Evolutionary conservation across 1,139 yeast genomes (phyloP).

Genomic region (Blastobotrys illinoisensis): DNA sequence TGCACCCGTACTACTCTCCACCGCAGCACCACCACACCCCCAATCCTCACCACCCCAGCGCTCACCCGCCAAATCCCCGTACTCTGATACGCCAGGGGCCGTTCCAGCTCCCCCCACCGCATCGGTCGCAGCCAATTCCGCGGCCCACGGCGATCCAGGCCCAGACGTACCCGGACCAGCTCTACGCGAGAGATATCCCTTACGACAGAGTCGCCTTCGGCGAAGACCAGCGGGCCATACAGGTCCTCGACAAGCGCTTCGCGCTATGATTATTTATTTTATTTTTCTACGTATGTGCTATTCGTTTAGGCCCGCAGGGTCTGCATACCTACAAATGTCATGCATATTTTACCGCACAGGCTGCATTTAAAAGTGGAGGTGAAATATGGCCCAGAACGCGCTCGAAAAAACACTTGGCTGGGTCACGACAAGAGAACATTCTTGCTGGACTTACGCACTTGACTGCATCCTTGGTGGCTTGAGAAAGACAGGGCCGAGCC

Average conservation of each 20-base stretch:
- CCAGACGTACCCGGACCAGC: constrained; percentile 7
- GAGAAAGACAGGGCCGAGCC: no score
- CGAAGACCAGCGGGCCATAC: constrained; percentile 31
- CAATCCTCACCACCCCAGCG: constrained; percentile 1
- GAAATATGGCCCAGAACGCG: no score
- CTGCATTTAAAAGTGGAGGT: no score
- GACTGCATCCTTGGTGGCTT: no score
- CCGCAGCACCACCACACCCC: constrained; percentile 8
- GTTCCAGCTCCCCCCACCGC: constrained; percentile 7
- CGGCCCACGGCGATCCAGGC: constrained; percentile 12
- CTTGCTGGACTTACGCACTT: no score
- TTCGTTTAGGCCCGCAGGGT: background rate
- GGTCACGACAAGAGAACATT: no score
- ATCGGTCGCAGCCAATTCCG: constrained; percentile 2
- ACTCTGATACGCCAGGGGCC: background rate
- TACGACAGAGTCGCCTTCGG: constrained; percentile 26
- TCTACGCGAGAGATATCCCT: constrained; percentile 20
- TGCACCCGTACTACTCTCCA: constrained; percentile 6
- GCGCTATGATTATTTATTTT: constrained; percentile 8
- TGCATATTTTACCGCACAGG: background rate
- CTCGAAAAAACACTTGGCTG: no score
- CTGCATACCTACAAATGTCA: background rate
- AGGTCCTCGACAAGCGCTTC: constrained; percentile 28
- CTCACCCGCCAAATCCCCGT: constrained; percentile 1
- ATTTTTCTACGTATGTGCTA: background rate